Evolutionary conservation across 352 stramenopile species (phyloP).

Genomic region (Phytophthora nicotianae): DNA sequence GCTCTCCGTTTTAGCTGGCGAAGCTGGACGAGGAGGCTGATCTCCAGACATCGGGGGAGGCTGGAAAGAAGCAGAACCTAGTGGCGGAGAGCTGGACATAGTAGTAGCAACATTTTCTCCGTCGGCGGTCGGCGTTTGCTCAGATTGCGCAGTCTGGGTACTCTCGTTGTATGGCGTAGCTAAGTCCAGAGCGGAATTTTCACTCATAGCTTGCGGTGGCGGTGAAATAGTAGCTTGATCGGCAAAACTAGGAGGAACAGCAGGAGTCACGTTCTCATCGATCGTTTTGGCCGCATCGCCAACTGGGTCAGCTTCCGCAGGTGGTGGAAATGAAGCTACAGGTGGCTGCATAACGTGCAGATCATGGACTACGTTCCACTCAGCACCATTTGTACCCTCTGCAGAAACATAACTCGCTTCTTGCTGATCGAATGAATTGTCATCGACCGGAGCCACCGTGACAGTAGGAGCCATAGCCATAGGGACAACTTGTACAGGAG

Average conservation of each 20-base stretch:
- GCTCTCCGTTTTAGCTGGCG: constrained; percentile 5
- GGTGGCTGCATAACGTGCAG: constrained; percentile 4
- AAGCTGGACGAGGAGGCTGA: not conserved
- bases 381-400: not conserved
- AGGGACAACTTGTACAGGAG: constrained; percentile 17
- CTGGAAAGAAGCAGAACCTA: not conserved
- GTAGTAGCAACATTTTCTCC: constrained; percentile 1
- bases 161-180: not conserved
- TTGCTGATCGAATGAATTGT: constrained; percentile 9
- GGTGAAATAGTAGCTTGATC: not conserved
- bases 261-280: not conserved
- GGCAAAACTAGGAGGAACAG: not conserved
- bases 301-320: not conserved
- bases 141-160: not conserved
- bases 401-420: not conserved
- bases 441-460: not conserved
- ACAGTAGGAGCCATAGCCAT: constrained; percentile 19
- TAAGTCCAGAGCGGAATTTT: not conserved
- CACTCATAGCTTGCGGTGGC: not conserved
- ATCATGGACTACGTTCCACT: constrained; percentile 11
- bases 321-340: constrained; percentile 2
- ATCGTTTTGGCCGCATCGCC: not conserved
- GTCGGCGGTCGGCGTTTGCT: constrained; percentile 1
- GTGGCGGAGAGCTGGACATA: constrained; percentile 1
- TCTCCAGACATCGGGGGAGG: not conserved